Base-by-base conservation (phyloP, 495 filamentous ascomycete species). In the Tuber magnatum region DNA sequence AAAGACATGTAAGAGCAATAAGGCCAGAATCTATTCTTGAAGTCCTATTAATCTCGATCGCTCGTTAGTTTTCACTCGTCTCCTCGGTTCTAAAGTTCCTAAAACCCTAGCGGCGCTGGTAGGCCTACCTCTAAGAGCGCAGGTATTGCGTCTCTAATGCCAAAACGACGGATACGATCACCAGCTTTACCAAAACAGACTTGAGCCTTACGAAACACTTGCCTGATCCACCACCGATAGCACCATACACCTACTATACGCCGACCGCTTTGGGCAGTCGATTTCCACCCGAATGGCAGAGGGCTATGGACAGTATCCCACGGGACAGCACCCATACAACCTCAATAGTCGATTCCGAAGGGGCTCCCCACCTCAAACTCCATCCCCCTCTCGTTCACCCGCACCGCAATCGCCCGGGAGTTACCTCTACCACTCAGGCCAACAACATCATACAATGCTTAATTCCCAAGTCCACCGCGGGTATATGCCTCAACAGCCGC, bases 381-480 rank as follows among this genome's bases (percentile, higher is more conserved):
- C 89, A 69, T 90, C 90, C 68, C 88, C 90, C 77, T 89, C 91
- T 80, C 89, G 91, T 84, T 93, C 91, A 56, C 88, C 90, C 72
- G 89, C 88, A 73, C 88, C 88, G 76, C 88, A 92, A 82, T 89
- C 88, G 74, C 86, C 92, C 73, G 88, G 88, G 41, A 86, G 89
- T 75, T 89, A 87, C 77, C 84, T 87, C 18, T 92, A 89, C 88
- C 91, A 94, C 82, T 89, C 91, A 84, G 90, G 89, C 78, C 92
- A 93, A 87, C 92, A 93, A 87, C 88, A 91, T 79, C 90, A 81
- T 74, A 79, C 78, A 79, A 89, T 92, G 88, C 89, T 92, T 86
- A 91, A 90, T 83, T 88, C 90, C 75, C 87, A 88, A 74, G 83
- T 85, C 75, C 89, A 89, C 80, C 90, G 89, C 80, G 85, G 88